These are phyloP conservation scores for Pichia sp. DNA, from an alignment of 1,139 yeast genomes.

Conservation along the genomic window DNA sequence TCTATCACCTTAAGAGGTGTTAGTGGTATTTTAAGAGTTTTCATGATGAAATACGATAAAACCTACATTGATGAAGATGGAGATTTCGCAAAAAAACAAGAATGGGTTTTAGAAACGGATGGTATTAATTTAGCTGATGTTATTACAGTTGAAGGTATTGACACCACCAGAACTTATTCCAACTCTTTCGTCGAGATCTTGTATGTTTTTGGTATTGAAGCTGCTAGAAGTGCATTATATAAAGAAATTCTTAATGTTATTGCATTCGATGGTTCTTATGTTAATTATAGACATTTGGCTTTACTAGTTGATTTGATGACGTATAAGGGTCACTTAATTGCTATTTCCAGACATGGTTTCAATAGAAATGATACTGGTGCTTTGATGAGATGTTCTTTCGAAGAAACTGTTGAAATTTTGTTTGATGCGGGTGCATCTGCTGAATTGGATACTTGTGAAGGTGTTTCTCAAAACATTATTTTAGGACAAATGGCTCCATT, in stretches of 20 bases:
- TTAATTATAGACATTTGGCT: conserved; percentile 97
- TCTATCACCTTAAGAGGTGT: conserved; percentile 94
- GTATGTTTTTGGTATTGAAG: conserved; percentile 96
- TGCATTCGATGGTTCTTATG: conserved; percentile 99
- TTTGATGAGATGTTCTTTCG: conserved; percentile 97
- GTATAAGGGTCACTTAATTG: conserved; percentile 96
- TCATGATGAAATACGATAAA: conserved; percentile 89
- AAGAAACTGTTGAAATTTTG: conserved; percentile 95
- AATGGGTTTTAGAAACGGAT: conserved; percentile 98
- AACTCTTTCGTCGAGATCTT: conserved; percentile 94
- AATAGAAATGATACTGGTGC: conserved; percentile 99
- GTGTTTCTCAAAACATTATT: conserved; percentile 96
- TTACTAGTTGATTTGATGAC: conserved; percentile 97
- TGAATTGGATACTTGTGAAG: conserved; percentile 95
- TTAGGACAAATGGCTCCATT: conserved; percentile 98
- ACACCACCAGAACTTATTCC: conserved; percentile 81
- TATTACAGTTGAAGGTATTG: conserved; percentile 93
- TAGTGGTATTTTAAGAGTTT: conserved; percentile 85
- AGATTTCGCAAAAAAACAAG: conserved; percentile 81
- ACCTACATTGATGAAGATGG: conserved; percentile 76
- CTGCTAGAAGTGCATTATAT: conserved; percentile 90
- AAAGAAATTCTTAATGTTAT: conserved; percentile 93
- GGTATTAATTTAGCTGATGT: conserved; percentile 96
- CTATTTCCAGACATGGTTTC: conserved; percentile 99
- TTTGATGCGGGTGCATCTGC: conserved; percentile 98